A percentile compares a stretch with the other conserved stretches of the same genome.
Conservation (phyloP, 225 moss, liverwort and hornwort genomes). For the Straminergon stramineum region DNA sequence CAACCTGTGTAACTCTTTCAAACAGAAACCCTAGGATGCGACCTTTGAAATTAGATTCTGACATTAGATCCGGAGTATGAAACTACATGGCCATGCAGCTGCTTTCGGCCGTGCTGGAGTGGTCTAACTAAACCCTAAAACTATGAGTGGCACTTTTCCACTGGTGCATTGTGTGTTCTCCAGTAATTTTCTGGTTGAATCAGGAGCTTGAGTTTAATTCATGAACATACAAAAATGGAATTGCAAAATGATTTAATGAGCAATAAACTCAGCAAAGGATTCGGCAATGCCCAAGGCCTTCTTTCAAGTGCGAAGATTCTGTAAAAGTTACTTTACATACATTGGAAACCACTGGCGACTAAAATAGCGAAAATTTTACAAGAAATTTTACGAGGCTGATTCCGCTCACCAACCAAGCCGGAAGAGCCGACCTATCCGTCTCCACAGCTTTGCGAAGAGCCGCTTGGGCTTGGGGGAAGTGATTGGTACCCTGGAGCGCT, state of each 20-base stretch:
- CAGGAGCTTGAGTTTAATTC: background rate
- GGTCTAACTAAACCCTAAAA: background rate
- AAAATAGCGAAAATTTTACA: background rate
- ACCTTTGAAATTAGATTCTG: background rate
- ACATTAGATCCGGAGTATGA: background rate
- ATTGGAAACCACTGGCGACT: background rate
- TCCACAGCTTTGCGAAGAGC: constrained; percentile 76
- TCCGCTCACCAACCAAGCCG: constrained; percentile 85
- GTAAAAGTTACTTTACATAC: background rate
- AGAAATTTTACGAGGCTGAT: background rate
- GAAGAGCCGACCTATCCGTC: constrained; percentile 53
- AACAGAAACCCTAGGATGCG: background rate
- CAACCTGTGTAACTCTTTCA: background rate
- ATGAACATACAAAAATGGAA: background rate
- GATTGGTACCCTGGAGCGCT: constrained; percentile 69
- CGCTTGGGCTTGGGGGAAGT: constrained; percentile 71
- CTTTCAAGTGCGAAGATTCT: background rate
- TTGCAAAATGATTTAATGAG: background rate
- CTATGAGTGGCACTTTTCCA: background rate
- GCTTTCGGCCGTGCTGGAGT: background rate
- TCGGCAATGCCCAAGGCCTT: background rate
- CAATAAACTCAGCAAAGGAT: background rate
- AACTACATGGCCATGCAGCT: background rate
- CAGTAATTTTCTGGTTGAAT: background rate
- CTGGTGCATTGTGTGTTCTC: background rate